Conservation (phyloP, 192 early-diverging fungal species). For the Podila clonocystis region DNA sequence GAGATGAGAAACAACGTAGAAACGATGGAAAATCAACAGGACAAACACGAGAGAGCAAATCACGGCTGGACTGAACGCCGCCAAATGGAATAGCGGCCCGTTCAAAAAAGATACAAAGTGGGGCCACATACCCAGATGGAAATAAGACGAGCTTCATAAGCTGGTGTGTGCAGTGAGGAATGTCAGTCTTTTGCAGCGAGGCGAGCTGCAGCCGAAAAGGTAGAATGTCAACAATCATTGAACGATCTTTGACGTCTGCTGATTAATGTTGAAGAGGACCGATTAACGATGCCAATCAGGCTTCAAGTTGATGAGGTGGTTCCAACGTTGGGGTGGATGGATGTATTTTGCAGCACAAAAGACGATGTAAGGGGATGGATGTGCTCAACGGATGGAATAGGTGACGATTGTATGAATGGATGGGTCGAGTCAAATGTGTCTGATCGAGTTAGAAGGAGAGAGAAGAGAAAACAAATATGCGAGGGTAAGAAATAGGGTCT, state of each 20-base stretch:
- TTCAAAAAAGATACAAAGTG: not conserved
- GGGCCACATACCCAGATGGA: constrained; percentile 19
- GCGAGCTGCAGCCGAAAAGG: constrained; percentile 44
- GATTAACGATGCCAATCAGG: not conserved
- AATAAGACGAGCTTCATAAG: constrained; percentile 50
- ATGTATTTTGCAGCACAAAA: not conserved
- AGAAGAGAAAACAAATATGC: no score
- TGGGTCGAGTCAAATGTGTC: no score
- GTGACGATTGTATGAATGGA: no score
- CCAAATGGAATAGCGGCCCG: not conserved
- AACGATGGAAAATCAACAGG: no score
- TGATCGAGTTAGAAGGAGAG: no score
- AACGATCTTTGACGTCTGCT: not conserved
- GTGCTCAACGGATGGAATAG: no score
- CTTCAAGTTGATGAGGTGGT: not conserved
- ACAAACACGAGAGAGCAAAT: no score
- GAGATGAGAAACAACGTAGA: no score
- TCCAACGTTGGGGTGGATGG: not conserved
- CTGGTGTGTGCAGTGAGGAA: constrained; percentile 48
- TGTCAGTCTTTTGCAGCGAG: constrained; percentile 42
- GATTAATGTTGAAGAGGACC: not conserved
- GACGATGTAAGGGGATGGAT: no score
- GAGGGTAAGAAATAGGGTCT: no score
- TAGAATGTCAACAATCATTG: constrained; percentile 50
- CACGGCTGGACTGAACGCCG: no score